These are phyloP conservation scores for Pelargonium citronellum DNA, from an alignment of 441 rosid genomes.

Conservation along the genomic window DNA sequence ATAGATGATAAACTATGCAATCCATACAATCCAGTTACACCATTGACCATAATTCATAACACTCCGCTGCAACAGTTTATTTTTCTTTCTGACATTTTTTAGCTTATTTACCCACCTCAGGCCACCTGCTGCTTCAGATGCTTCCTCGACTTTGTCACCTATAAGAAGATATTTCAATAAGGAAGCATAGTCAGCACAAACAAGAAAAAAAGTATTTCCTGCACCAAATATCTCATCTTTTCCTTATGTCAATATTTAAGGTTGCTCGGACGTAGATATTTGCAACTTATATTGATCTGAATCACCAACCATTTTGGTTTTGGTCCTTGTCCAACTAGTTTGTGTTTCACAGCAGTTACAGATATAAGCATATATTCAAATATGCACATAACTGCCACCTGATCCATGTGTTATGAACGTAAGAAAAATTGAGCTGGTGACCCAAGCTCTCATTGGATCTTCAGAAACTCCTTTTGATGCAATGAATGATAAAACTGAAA, in stretches of 20 bases:
- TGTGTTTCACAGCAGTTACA: not conserved
- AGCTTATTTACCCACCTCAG: conserved; percentile 29
- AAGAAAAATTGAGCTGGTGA: not conserved
- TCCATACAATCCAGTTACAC: not conserved
- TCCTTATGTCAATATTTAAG: not conserved
- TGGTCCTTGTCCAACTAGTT: not conserved
- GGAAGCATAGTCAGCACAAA: conserved; percentile 16
- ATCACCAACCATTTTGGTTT: not conserved
- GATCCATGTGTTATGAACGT: not conserved
- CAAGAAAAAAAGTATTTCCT: not conserved
- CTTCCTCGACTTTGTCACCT: conserved; percentile 34
- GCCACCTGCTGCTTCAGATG: conserved; percentile 24
- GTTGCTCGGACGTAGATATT: not conserved
- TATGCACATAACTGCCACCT: not conserved
- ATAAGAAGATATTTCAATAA: conserved; percentile 19
- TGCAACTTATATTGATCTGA: not conserved
- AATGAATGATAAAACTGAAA: conserved; percentile 7
- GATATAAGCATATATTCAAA: not conserved
- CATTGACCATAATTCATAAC: not conserved
- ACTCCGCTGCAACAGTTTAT: not conserved
- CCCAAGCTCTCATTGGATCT: conserved; percentile 8
- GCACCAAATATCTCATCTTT: not conserved
- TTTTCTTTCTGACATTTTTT: not conserved
- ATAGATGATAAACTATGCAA: not conserved
- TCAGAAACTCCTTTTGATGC: conserved; percentile 5